phyloP scores from a whole-genome alignment of 306 rosid genomes.

The Astragalus glycyphyllos region DNA sequence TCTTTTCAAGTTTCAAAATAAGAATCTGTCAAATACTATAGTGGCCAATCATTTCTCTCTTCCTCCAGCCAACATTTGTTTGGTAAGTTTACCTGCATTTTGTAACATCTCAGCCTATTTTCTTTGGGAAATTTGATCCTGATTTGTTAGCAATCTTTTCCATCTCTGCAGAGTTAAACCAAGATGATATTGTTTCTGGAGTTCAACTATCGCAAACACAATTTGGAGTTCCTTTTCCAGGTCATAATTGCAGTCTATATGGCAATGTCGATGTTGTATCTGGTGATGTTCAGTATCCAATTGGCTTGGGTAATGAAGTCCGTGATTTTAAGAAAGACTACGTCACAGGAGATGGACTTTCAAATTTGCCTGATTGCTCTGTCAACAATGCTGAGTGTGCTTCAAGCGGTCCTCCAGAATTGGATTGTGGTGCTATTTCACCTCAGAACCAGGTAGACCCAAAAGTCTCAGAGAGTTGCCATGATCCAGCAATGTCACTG shows the following conservation, averaged over 20 bases:
- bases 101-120: slow-evolving; percentile 15
- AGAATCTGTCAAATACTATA: neutral
- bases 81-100: neutral
- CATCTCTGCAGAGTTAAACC: slow-evolving; percentile 57
- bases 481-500: slow-evolving; percentile 67
- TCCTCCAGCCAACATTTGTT: neutral
- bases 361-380: slow-evolving; percentile 51
- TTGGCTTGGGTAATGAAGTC: slow-evolving; percentile 46
- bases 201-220: slow-evolving; percentile 50
- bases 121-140: slow-evolving; percentile 8
- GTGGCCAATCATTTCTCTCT: neutral
- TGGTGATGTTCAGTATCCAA: slow-evolving; percentile 38
- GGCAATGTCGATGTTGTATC: slow-evolving; percentile 49
- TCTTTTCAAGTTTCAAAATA: neutral
- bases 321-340: slow-evolving; percentile 37
- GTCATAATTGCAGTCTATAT: slow-evolving; percentile 42
- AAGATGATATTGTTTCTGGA: slow-evolving; percentile 54
- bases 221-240: slow-evolving; percentile 48
- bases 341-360: slow-evolving; percentile 40
- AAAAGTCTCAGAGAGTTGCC: slow-evolving; percentile 48
- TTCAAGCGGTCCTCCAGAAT: slow-evolving; percentile 46
- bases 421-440: slow-evolving; percentile 47
- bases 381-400: slow-evolving; percentile 52
- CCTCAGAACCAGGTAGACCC: slow-evolving; percentile 55
- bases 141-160: neutral